Percentiles rank a stretch among this genome's conserved stretches.
phyloP scores from a whole-genome alignment of 176 grass and related monocot species.

The Carex pumila region DNA sequence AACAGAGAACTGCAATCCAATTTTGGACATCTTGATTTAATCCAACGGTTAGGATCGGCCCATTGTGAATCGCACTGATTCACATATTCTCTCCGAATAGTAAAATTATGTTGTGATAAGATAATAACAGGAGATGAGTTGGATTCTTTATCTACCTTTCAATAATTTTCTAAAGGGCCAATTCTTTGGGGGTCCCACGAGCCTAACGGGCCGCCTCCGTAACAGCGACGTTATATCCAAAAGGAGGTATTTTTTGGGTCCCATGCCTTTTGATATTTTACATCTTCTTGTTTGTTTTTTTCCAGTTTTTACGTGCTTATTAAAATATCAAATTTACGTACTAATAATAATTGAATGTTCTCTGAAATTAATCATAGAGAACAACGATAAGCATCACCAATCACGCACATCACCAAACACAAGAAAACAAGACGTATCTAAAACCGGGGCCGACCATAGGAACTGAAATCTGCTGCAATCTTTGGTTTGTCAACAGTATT shows the following conservation, averaged over 20 bases:
- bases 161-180: slow-evolving; percentile 1
- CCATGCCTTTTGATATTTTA: background rate
- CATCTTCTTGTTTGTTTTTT: background rate
- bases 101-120: background rate
- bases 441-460: too few relatives aligned
- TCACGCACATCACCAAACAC: too few relatives aligned
- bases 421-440: too few relatives aligned
- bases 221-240: slow-evolving; percentile 6
- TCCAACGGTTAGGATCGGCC: background rate
- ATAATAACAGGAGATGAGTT: background rate
- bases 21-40: background rate
- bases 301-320: too few relatives aligned
- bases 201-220: background rate
- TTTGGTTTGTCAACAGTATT: too few relatives aligned
- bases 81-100: background rate
- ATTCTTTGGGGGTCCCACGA: background rate
- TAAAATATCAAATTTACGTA: too few relatives aligned
- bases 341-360: too few relatives aligned
- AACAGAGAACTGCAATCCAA: background rate
- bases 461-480: too few relatives aligned
- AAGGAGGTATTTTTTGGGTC: background rate
- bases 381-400: too few relatives aligned
- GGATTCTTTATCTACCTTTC: background rate
- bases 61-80: too few relatives aligned
- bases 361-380: too few relatives aligned